Conservation (phyloP, 1,284 basidiomycete genomes). For the Cutaneotrichosporon sp. region DNA sequence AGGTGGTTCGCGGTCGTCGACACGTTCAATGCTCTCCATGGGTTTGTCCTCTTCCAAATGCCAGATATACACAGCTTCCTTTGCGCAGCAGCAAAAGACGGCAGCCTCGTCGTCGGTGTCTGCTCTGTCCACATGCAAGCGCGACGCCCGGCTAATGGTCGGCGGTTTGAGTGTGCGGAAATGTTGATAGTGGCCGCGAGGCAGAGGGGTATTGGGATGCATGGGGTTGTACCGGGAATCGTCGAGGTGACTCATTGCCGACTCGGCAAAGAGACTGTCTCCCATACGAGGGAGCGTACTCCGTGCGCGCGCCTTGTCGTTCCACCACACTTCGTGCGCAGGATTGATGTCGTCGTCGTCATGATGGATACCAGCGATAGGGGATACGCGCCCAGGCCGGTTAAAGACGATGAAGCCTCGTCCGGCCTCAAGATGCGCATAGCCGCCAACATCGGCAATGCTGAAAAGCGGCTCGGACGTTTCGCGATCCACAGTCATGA, state of each 20-base stretch:
- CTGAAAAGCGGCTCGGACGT: constrained; percentile 25
- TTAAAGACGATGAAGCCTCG: constrained; percentile 34
- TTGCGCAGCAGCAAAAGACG: constrained; percentile 28
- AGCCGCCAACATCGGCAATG: constrained; percentile 17
- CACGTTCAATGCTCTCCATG: constrained; percentile 23
- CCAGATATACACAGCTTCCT: constrained; percentile 31
- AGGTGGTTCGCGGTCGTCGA: constrained; percentile 12
- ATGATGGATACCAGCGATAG: constrained; percentile 2
- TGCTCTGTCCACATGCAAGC: constrained; percentile 31
- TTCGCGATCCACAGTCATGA: constrained; percentile 6
- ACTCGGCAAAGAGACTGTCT: constrained; percentile 3
- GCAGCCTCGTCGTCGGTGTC: constrained; percentile 21
- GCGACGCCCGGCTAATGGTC: constrained; percentile 29
- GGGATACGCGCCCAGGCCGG: constrained; percentile 7
- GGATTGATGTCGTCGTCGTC: constrained; percentile 8
- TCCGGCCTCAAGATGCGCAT: constrained; percentile 39
- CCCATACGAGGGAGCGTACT: constrained; percentile 6
- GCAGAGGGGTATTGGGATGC: constrained; percentile 14
- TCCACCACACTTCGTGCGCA: constrained; percentile 29
- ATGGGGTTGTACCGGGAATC: constrained; percentile 3
- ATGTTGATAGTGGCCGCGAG: constrained; percentile 34
- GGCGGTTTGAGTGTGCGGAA: constrained; percentile 32
- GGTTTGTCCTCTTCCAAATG: constrained; percentile 31
- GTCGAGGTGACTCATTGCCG: constrained; percentile 16
- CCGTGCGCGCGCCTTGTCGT: constrained; percentile 19